phyloP scores from a whole-genome alignment of 306 rosid genomes.

The Fragaria nilgerrensis region DNA sequence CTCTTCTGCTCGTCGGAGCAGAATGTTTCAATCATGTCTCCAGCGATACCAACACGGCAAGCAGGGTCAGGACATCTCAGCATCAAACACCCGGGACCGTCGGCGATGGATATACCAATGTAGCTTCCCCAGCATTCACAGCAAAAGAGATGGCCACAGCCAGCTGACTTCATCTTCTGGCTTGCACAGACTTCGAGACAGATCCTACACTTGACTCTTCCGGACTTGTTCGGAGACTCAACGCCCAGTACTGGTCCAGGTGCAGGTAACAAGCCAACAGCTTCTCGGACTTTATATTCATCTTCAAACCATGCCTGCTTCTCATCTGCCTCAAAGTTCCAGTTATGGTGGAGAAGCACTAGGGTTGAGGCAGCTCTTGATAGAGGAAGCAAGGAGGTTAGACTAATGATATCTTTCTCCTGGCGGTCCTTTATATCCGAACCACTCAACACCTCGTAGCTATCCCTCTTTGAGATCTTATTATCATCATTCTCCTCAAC shows the following conservation, averaged over 20 bases:
- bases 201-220: conserved; percentile 52
- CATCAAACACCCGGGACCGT: conserved; percentile 88
- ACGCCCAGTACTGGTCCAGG: conserved; percentile 25
- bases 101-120: conserved; percentile 68
- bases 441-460: conserved; percentile 51
- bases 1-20: conserved; percentile 53
- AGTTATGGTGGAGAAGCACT: conserved; percentile 49
- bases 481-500: conserved; percentile 32
- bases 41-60: conserved; percentile 71
- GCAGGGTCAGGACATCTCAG: conserved; percentile 86
- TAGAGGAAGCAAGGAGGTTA: conserved; percentile 49
- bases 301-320: conserved; percentile 58
- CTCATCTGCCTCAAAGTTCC: conserved; percentile 47
- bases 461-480: conserved; percentile 52
- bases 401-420: conserved; percentile 46
- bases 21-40: conserved; percentile 58
- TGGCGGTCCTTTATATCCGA: conserved; percentile 49
- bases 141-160: conserved; percentile 61
- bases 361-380: conserved; percentile 45
- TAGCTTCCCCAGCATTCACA: conserved; percentile 57
- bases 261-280: conserved; percentile 45
- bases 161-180: conserved; percentile 31
- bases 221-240: conserved; percentile 13
- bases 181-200: conserved; percentile 44
- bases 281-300: conserved; percentile 56